Base-by-base conservation (phyloP, 2,329 filamentous ascomycete genomes). In the Aspergillus fischeri region DNA sequence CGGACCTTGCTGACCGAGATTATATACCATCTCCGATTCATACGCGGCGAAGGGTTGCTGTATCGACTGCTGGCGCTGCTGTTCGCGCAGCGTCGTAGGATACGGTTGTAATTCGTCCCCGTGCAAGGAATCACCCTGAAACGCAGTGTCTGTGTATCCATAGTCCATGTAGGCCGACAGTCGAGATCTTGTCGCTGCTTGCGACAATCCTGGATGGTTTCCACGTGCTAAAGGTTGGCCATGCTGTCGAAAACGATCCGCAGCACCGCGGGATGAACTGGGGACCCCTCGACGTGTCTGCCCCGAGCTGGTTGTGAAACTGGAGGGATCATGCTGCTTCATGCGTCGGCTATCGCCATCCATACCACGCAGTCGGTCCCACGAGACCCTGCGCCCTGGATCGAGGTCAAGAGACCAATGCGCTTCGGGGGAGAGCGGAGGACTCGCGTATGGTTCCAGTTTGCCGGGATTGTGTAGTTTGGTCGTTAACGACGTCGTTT, bases 1-100 rank as follows among this genome's bases (percentile, higher is more conserved):
- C 80, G 76, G 77, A 60, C 78, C 79, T 68, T 85, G 79, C 71
- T 87, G 86, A 70, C 82, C 79, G 68, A 92, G 88, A 77, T 86
- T 87, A 80, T 95, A 95, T 83, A 94, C 87, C 78, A 93, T 86
- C 62, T 84, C 84, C 55, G 84, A 78, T 54, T 86, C 80, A 66
- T 86, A 86, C 63, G 78, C 77, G 54, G 75, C 68, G 67, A 81
- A 81, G 58, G 77, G 74, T 60, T 76, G 75, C 57, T 70, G 73
- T 27, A 59, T 54, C 47, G 52, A 47, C 51, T 53, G 80, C 64
- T 82, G 80, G 60, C 86, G 85, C 63, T 65, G 63, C 20, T 69
- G 70, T 45, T 70, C 66, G 83, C 58, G 80, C 78, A 73, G 90
- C 91, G 66, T 86, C 86, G 84, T 77, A 67, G 83, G 83, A 73